Percentiles rank a stretch among this genome's conserved stretches.
These are phyloP conservation scores for Apiotrichum sp. DNA, from an alignment of 1,284 basidiomycete species.

Conservation along the genomic window DNA sequence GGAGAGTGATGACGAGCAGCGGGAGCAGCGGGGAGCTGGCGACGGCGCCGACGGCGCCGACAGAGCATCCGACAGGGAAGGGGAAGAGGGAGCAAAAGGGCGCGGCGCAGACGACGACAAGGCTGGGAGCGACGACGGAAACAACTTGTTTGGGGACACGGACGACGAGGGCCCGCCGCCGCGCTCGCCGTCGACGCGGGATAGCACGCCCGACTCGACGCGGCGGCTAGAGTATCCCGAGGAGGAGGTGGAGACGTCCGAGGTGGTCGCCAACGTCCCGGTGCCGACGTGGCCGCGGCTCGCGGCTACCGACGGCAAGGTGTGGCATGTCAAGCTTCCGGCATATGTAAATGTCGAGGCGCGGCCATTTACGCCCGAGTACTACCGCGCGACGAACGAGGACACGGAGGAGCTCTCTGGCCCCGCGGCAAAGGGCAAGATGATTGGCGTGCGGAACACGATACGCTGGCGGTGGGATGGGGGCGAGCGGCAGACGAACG, in stretches of 20 bases:
- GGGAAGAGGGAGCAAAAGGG: constrained; percentile 7
- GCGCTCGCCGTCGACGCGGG: constrained; percentile 64
- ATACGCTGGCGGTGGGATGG: constrained; percentile 44
- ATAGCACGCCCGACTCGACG: constrained; percentile 58
- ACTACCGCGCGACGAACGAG: constrained; percentile 33
- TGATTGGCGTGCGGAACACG: constrained; percentile 45
- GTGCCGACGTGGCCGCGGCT: constrained; percentile 39
- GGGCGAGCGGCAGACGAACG: constrained; percentile 37
- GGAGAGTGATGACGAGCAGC: constrained; percentile 1
- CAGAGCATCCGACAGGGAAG: neutral
- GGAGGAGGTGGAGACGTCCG: constrained; percentile 25
- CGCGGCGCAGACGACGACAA: constrained; percentile 3
- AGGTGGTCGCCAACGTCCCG: constrained; percentile 29
- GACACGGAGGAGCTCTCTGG: constrained; percentile 19
- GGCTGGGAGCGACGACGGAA: constrained; percentile 3
- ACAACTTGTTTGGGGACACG: constrained; percentile 61
- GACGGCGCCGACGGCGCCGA: neutral
- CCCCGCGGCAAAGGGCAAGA: constrained; percentile 33
- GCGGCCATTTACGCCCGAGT: constrained; percentile 39
- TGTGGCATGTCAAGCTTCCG: constrained; percentile 40
- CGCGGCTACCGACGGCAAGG: constrained; percentile 40
- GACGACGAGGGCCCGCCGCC: constrained; percentile 63
- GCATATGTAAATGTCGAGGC: constrained; percentile 40
- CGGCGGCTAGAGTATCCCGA: constrained; percentile 48
- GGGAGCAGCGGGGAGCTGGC: neutral